phyloP scores from a whole-genome alignment of 208 protist species.

The Acanthamoeba castellanii region DNA sequence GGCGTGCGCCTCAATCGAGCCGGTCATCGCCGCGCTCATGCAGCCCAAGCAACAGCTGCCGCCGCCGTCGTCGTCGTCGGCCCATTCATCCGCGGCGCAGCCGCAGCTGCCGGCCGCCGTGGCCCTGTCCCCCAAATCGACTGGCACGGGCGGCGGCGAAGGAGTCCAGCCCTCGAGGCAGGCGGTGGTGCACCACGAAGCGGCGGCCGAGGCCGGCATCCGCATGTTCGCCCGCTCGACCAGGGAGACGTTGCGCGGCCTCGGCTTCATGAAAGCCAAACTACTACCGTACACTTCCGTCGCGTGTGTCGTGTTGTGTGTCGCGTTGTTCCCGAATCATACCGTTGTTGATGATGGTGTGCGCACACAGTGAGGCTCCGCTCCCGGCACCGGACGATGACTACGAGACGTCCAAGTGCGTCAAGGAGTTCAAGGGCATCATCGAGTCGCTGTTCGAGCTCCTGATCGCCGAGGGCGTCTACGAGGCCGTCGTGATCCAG shows the following conservation, averaged over 20 bases:
- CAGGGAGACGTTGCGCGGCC: neutral
- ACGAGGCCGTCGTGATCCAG: constrained; percentile 32
- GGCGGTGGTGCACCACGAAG: neutral
- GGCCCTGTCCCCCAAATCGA: no score
- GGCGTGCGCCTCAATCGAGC: constrained; percentile 5
- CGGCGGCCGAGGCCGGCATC: neutral
- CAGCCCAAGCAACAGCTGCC: neutral
- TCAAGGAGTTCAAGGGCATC: constrained; percentile 35
- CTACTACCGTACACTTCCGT: neutral
- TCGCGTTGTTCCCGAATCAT: no score
- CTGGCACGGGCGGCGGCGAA: no score
- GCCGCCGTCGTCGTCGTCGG: neutral
- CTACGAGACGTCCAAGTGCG: neutral
- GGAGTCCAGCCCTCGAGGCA: neutral
- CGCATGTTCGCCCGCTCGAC: neutral
- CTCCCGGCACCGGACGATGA: neutral
- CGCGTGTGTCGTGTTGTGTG: no score
- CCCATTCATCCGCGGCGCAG: no score
- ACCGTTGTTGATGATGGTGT: neutral
- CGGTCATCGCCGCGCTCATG: neutral
- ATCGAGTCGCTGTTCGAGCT: constrained; percentile 35
- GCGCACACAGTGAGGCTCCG: neutral
- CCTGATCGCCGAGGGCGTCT: neutral
- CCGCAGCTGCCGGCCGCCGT: no score
- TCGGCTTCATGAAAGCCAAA: neutral